Evolutionary conservation across 306 rosid genomes (phyloP).

Genomic region (Adenanthera pavonina): DNA sequence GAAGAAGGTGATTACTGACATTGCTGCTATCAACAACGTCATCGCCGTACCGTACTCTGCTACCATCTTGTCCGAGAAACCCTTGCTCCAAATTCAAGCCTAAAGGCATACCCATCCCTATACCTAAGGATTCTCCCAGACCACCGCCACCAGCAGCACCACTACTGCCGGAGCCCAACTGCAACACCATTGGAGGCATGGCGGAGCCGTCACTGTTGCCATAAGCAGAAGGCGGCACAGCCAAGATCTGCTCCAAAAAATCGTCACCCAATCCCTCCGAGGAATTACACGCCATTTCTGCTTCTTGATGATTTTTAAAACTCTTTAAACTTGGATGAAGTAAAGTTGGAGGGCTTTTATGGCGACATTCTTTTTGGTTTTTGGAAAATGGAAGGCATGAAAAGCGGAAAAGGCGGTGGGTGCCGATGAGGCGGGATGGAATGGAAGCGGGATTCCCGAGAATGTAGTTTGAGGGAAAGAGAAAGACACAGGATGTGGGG

Average conservation of each 20-base stretch:
- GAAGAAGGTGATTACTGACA: slow-evolving; percentile 33
- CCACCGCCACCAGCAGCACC: slow-evolving; percentile 36
- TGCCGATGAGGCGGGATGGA: slow-evolving; percentile 50
- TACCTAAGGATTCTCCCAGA: slow-evolving; percentile 49
- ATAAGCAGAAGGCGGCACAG: slow-evolving; percentile 55
- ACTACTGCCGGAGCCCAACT: slow-evolving; percentile 53
- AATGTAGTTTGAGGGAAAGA: slow-evolving; percentile 1
- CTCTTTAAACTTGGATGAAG: neutral
- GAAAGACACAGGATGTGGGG: neutral
- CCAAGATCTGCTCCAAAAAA: slow-evolving; percentile 88
- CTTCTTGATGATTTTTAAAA: neutral
- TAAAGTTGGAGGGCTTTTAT: neutral
- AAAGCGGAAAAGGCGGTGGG: slow-evolving; percentile 30
- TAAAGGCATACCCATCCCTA: slow-evolving; percentile 76
- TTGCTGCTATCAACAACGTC: slow-evolving; percentile 44
- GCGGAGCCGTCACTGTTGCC: slow-evolving; percentile 38
- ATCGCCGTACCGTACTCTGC: slow-evolving; percentile 46
- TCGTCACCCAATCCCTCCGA: slow-evolving; percentile 86
- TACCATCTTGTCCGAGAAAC: slow-evolving; percentile 55
- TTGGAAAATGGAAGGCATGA: slow-evolving; percentile 16
- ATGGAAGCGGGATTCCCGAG: slow-evolving; percentile 45
- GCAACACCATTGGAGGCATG: slow-evolving; percentile 61
- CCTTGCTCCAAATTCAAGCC: slow-evolving; percentile 84
- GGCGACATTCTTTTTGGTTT: slow-evolving; percentile 9
- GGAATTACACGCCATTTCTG: slow-evolving; percentile 71